phyloP scores from a whole-genome alignment of 306 rosid species.

The Ormosia semicastrata region DNA sequence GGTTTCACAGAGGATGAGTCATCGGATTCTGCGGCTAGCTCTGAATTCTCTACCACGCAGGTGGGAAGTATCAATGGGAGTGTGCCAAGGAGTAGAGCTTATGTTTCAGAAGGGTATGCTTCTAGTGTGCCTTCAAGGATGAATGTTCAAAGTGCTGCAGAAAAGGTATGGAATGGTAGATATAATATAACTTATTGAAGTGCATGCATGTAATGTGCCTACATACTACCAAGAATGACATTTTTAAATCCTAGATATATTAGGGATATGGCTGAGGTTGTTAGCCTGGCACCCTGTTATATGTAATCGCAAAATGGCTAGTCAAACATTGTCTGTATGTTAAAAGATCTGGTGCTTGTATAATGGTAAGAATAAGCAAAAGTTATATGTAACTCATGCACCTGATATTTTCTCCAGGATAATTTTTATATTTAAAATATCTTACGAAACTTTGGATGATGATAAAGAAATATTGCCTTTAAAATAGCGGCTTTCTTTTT shows the following conservation, averaged over 20 bases:
- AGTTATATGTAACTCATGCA: background rate
- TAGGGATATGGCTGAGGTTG: background rate
- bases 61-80: conserved; percentile 78
- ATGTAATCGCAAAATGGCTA: background rate
- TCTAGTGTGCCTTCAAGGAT: conserved; percentile 69
- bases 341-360: background rate
- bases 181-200: background rate
- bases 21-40: conserved; percentile 87
- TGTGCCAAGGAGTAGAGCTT: conserved; percentile 47
- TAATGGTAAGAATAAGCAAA: background rate
- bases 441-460: background rate
- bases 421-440: background rate
- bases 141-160: conserved; percentile 48
- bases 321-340: background rate
- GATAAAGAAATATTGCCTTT: background rate
- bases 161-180: conserved; percentile 51
- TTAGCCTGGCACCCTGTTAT: background rate
- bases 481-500: background rate
- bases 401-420: background rate
- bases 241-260: background rate
- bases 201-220: background rate
- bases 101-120: conserved; percentile 74
- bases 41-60: conserved; percentile 84
- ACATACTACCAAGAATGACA: background rate
- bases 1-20: conserved; percentile 81